phyloP scores from a whole-genome alignment of 73 alveolate species.

The Vitrella brassicaformis region DNA sequence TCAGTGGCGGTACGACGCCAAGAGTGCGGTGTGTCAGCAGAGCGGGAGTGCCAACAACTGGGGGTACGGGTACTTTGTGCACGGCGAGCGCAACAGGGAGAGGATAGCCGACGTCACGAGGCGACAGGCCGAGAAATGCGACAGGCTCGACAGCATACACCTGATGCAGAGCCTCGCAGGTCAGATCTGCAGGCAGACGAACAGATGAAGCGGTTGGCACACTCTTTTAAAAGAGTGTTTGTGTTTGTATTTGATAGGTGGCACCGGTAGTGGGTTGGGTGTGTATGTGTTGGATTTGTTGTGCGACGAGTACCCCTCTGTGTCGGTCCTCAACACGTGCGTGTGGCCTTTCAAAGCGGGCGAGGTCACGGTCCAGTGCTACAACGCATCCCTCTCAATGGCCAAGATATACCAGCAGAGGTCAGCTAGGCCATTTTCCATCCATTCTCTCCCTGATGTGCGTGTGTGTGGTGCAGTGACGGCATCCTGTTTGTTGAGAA shows the following conservation, averaged over 20 bases:
- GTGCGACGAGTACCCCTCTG: background rate
- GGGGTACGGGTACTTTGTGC: slow-evolving; percentile 58
- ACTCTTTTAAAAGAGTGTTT: no score
- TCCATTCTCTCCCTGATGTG: no score
- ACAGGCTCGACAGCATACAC: slow-evolving; percentile 39
- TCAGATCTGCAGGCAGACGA: no score
- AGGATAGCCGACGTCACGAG: slow-evolving; percentile 43
- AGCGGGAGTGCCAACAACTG: slow-evolving; percentile 67
- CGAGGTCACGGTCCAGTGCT: slow-evolving; percentile 56
- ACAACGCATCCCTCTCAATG: slow-evolving; percentile 56
- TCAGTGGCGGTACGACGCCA: slow-evolving; percentile 26
- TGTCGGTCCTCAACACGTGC: slow-evolving; percentile 27
- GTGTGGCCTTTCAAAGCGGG: slow-evolving; percentile 66
- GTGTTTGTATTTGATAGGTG: slow-evolving; percentile 3
- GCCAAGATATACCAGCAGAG: background rate
- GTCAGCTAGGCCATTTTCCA: no score
- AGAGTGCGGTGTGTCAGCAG: slow-evolving; percentile 27
- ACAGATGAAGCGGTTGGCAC: no score
- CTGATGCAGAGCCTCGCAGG: slow-evolving; percentile 55
- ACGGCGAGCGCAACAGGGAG: slow-evolving; percentile 50
- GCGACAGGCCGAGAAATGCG: slow-evolving; percentile 46
- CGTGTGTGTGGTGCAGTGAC: no score
- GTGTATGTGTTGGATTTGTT: slow-evolving; percentile 17
- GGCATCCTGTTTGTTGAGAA: background rate
- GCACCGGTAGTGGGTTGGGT: slow-evolving; percentile 66